phyloP scores from a whole-genome alignment of 768 basidiomycete species.

The Nevesoporus exiguus region DNA sequence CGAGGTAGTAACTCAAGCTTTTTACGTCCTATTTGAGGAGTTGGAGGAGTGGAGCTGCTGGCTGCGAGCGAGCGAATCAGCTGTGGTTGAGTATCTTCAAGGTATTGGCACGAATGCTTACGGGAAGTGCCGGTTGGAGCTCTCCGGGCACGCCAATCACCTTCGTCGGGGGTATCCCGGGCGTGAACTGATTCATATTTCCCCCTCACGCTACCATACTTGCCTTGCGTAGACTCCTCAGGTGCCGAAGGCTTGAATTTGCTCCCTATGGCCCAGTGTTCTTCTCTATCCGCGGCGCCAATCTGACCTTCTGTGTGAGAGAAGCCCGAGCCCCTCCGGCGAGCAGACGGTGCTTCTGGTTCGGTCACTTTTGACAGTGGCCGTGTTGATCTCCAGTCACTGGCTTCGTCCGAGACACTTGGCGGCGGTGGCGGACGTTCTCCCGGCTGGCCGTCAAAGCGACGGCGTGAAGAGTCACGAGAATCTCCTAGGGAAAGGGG shows the following conservation, averaged over 20 bases:
- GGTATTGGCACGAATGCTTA: slow-evolving; percentile 39
- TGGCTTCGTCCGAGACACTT: slow-evolving; percentile 55
- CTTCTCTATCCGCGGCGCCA: slow-evolving; percentile 71
- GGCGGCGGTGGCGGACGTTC: slow-evolving; percentile 44
- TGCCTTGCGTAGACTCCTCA: slow-evolving; percentile 36
- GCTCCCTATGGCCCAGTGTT: slow-evolving; percentile 71
- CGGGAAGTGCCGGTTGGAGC: slow-evolving; percentile 58
- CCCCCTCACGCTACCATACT: slow-evolving; percentile 46
- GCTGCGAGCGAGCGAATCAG: slow-evolving; percentile 40
- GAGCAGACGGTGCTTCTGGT: slow-evolving; percentile 43
- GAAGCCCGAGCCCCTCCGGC: slow-evolving; percentile 59
- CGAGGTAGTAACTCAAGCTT: slow-evolving; percentile 88
- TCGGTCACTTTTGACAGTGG: slow-evolving; percentile 41
- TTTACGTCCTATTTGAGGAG: slow-evolving; percentile 72
- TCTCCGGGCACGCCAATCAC: slow-evolving; percentile 65
- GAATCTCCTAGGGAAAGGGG: slow-evolving; percentile 65
- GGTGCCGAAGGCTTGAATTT: slow-evolving; percentile 61
- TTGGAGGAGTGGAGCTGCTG: slow-evolving; percentile 70
- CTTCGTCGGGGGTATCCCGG: slow-evolving; percentile 53
- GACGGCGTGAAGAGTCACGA: slow-evolving; percentile 62
- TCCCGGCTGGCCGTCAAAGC: slow-evolving; percentile 52
- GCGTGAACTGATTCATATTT: slow-evolving; percentile 55
- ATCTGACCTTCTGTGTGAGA: slow-evolving; percentile 40
- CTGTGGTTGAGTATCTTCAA: slow-evolving; percentile 3
- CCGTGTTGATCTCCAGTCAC: slow-evolving; percentile 70